Evolutionary conservation across 1,139 yeast species (phyloP).

Genomic region (Eremothecium coryli): DNA sequence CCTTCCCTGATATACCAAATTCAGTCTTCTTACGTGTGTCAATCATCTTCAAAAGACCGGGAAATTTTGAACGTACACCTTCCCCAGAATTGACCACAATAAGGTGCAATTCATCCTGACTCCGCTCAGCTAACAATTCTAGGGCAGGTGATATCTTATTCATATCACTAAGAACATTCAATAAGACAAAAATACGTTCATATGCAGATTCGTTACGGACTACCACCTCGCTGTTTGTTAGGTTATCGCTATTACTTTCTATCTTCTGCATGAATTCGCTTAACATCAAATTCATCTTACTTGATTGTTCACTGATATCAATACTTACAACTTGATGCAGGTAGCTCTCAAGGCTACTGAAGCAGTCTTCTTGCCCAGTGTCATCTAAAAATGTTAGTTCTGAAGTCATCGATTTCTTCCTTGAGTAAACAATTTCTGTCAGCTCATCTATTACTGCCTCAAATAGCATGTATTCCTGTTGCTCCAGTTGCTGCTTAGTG

Average conservation of each 20-base stretch:
- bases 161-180: conserved; percentile 52
- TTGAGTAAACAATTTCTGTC: conserved; percentile 62
- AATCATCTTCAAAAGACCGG: conserved; percentile 33
- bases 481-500: conserved; percentile 47
- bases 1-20: conserved; percentile 33
- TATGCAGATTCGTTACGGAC: conserved; percentile 15
- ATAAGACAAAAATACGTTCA: conserved; percentile 32
- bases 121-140: conserved; percentile 43
- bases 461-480: conserved; percentile 58
- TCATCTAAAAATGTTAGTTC: conserved; percentile 12
- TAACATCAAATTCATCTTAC: conserved; percentile 32
- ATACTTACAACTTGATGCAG: conserved; percentile 49
- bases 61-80: conserved; percentile 50
- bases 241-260: conserved; percentile 8
- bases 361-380: conserved; percentile 25
- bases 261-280: conserved; percentile 38
- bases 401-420: conserved; percentile 23
- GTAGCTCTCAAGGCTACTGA: conserved; percentile 46
- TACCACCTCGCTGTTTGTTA: conserved; percentile 2
- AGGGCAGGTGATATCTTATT: conserved; percentile 57
- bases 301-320: conserved; percentile 46
- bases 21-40: conserved; percentile 19
- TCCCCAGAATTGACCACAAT: conserved; percentile 55
- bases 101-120: conserved; percentile 40
- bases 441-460: conserved; percentile 72